Evolutionary conservation across 2,329 filamentous ascomycete genomes (phyloP).

Genomic region (Cladobotryum protrusum): DNA sequence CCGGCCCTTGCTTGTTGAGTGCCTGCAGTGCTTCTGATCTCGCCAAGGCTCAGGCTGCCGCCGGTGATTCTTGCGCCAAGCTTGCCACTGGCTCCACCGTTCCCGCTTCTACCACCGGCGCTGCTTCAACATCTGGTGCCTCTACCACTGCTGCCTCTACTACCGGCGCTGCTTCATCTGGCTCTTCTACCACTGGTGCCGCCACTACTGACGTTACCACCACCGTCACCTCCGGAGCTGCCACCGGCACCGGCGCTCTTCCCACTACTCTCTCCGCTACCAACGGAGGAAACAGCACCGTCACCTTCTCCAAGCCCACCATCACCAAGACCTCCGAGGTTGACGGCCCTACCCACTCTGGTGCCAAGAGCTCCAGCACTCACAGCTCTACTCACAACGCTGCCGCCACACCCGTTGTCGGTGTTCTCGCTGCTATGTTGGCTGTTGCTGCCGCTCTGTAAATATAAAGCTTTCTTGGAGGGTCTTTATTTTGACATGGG

Average conservation of each 20-base stretch:
- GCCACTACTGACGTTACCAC: slow-evolving; percentile 6
- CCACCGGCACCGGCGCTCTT: slow-evolving; percentile 6
- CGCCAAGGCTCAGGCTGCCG: slow-evolving; percentile 26
- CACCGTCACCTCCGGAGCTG: slow-evolving; percentile 3
- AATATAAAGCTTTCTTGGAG: slow-evolving; percentile 5
- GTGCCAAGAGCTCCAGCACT: slow-evolving; percentile 9
- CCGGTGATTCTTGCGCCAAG: slow-evolving; percentile 24
- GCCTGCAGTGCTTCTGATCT: slow-evolving; percentile 30
- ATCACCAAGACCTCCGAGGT: slow-evolving; percentile 14
- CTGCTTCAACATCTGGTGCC: slow-evolving; percentile 3
- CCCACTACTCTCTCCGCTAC: slow-evolving; percentile 8
- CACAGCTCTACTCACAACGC: slow-evolving; percentile 15
- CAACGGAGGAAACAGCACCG: slow-evolving; percentile 9
- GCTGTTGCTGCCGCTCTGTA: slow-evolving; percentile 29
- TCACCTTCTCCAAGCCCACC: slow-evolving; percentile 5
- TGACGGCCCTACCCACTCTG: slow-evolving; percentile 12
- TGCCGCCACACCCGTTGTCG: slow-evolving; percentile 21
- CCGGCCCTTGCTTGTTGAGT: slow-evolving; percentile 27
- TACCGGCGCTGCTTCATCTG: not conserved
- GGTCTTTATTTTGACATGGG: not conserved
- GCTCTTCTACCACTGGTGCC: not conserved
- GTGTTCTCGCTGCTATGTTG: slow-evolving; percentile 25
- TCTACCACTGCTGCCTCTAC: slow-evolving; percentile 3
- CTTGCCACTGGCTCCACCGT: slow-evolving; percentile 2
- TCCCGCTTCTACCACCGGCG: slow-evolving; percentile 1